Base-by-base conservation (phyloP, 352 stramenopile species). In the Phytophthora boehmeriae region DNA sequence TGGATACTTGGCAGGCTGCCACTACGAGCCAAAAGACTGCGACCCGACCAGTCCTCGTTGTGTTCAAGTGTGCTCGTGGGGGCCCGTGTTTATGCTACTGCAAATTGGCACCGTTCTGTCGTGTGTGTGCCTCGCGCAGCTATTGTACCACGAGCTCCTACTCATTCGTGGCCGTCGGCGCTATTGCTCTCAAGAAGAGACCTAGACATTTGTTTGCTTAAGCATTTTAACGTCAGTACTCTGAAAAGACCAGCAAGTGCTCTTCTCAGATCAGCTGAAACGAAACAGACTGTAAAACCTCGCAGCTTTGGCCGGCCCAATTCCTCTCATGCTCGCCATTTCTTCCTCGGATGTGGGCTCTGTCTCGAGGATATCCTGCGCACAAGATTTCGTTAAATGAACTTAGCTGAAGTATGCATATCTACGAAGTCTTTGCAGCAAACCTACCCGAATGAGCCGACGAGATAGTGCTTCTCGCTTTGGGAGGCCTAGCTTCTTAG, bases 1-100 rank as follows among this genome's bases (percentile, higher is more conserved):
- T 8, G 85, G 85, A 8, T 92, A 94, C 53, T 66, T 94, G 20
- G 74, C 83, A 14, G 70, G 90, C 43, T 94, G 85, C 57, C 81
- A 92, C 45, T 73, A 86, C 23, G 81, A 86, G 41, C 78, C 77
- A 0, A 76, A 69, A 59, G 83, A 76, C 3, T 90, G 81, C 23
- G 59, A 91, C 49, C 68, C 66, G 0, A 84, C 81, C 49, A 71
- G 68, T 30, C 78, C 78, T 0, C 52, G 53, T 9, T 90, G 80
- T 51, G 71, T 80, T 13, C 67, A 93, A 58, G 83, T 90, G 3
- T 94, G 85, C 54, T 83, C 78, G 1, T 92, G 85, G 85, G 79
- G 74, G 0, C 83, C 79, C 2, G 83, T 92, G 0, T 94, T 94
- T 48, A 57, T 89, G 19, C 43, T 92, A 11, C 70, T 94, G 2